These are phyloP conservation scores for Phaeotremella fagi DNA, from an alignment of 768 basidiomycete genomes.

Conservation along the genomic window DNA sequence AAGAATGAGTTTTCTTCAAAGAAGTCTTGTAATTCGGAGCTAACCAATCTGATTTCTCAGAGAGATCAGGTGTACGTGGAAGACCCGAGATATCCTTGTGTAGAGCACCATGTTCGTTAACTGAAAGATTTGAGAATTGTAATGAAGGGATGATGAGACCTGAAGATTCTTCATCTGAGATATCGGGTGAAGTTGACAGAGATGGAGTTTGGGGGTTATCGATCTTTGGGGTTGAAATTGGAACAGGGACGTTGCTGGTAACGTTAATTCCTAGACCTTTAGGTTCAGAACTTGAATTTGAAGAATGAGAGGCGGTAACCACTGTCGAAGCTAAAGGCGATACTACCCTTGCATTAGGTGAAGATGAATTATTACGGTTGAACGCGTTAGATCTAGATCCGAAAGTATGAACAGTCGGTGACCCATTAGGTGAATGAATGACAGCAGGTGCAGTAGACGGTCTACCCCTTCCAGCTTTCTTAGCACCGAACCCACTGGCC, in stretches of 20 bases:
- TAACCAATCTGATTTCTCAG: too few relatives aligned
- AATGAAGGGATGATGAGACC: neutral
- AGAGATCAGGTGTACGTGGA: too few relatives aligned
- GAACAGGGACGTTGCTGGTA: neutral
- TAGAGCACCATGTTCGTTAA: too few relatives aligned
- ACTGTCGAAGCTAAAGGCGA: neutral
- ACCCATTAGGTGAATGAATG: neutral
- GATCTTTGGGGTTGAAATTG: neutral
- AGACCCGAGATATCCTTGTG: too few relatives aligned
- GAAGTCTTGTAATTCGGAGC: too few relatives aligned
- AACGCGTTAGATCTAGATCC: neutral
- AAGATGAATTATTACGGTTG: neutral
- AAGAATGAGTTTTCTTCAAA: too few relatives aligned
- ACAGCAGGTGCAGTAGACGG: conserved; percentile 33
- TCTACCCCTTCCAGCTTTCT: conserved; percentile 2
- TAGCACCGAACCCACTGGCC: too few relatives aligned
- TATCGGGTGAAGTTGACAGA: neutral
- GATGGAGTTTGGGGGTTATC: neutral
- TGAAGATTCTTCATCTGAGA: neutral
- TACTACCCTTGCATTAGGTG: neutral
- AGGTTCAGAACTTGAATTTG: neutral
- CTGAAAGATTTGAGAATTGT: neutral
- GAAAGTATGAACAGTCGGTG: neutral
- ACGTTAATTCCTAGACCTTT: neutral
- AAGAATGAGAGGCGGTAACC: neutral